Percentiles rank a stretch among this genome's conserved stretches.
Evolutionary conservation across 441 rosid genomes (phyloP).

Genomic region (Monsonia emarginata): DNA sequence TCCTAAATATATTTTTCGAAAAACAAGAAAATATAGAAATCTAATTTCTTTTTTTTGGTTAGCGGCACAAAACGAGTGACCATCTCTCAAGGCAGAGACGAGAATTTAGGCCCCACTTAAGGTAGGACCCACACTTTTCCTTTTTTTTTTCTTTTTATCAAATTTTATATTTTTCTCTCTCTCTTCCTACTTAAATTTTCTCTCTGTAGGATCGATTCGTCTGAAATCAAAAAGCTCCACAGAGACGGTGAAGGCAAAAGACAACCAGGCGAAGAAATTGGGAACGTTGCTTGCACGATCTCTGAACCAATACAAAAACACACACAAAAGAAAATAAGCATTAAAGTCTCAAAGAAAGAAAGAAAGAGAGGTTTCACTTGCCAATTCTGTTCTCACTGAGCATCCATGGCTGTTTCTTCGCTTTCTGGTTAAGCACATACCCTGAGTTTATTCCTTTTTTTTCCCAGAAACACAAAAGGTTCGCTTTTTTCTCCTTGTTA

Average conservation of each 20-base stretch:
- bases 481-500: not conserved
- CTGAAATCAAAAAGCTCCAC: not conserved
- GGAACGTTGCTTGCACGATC: not conserved
- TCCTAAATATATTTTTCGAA: not conserved
- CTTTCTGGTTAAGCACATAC: constrained; percentile 24
- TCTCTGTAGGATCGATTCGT: not conserved
- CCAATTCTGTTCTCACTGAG: no score
- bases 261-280: not conserved
- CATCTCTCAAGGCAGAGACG: not conserved
- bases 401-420: constrained; percentile 15
- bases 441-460: not conserved
- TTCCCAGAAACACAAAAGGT: not conserved
- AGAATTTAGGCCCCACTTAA: not conserved
- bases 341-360: no score
- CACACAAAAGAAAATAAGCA: no score
- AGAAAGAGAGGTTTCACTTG: no score
- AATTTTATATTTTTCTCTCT: not conserved
- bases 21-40: no score
- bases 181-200: not conserved
- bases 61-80: constrained; percentile 1
- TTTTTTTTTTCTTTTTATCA: not conserved
- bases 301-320: not conserved
- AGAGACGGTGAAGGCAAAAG: not conserved
- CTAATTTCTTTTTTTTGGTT: no score
- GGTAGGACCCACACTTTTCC: not conserved